phyloP scores from a whole-genome alignment of 257 asterid genomes.

The Sherardia arvensis region DNA sequence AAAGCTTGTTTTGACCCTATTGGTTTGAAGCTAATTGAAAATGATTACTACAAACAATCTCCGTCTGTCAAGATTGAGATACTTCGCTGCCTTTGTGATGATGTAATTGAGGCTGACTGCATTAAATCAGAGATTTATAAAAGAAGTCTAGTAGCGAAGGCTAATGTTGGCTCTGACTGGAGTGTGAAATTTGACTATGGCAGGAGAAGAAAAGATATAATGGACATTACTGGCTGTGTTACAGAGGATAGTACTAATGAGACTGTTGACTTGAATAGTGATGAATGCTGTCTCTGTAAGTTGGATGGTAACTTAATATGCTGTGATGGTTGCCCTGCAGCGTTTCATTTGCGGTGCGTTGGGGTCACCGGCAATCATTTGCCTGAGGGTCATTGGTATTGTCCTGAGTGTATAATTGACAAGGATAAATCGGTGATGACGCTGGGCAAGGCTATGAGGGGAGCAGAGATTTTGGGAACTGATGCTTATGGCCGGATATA shows the following conservation, averaged over 20 bases:
- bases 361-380: slow-evolving; percentile 70
- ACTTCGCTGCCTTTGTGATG: slow-evolving; percentile 84
- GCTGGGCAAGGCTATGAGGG: slow-evolving; percentile 56
- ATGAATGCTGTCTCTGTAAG: slow-evolving; percentile 93
- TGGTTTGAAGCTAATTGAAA: slow-evolving; percentile 42
- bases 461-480: slow-evolving; percentile 66
- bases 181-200: slow-evolving; percentile 31
- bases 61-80: slow-evolving; percentile 63
- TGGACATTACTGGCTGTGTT: slow-evolving; percentile 49
- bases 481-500: slow-evolving; percentile 71
- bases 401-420: slow-evolving; percentile 84
- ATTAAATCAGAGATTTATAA: slow-evolving; percentile 61
- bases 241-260: slow-evolving; percentile 52
- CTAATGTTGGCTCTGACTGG: slow-evolving; percentile 41
- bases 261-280: slow-evolving; percentile 63
- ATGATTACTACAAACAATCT: slow-evolving; percentile 61
- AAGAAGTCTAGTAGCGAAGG: slow-evolving; percentile 51
- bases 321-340: slow-evolving; percentile 99
- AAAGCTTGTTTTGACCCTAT: slow-evolving; percentile 52
- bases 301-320: slow-evolving; percentile 94
- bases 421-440: slow-evolving; percentile 59
- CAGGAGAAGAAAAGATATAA: slow-evolving; percentile 44
- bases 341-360: slow-evolving; percentile 88
- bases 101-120: slow-evolving; percentile 66
- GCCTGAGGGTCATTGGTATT: slow-evolving; percentile 99